Percentiles rank a stretch among this genome's conserved stretches.
These are phyloP conservation scores for Ambrosia trifida DNA, from an alignment of 129 eudicot genomes.

Conservation along the genomic window DNA sequence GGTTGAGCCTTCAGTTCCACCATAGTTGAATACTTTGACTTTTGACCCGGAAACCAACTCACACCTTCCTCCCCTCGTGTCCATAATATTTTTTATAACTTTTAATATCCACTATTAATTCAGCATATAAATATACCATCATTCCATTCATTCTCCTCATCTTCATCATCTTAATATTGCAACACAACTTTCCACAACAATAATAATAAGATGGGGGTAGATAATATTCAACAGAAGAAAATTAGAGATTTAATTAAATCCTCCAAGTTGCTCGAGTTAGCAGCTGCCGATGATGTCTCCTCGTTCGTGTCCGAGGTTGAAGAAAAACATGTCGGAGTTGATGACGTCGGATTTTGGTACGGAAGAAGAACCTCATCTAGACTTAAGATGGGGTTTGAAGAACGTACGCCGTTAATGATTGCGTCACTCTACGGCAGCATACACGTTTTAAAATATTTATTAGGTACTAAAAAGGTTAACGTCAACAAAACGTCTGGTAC, in stretches of 20 bases:
- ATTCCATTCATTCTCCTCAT: conserved; percentile 25
- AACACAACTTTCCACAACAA: conserved; percentile 12
- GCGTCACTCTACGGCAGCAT: conserved; percentile 79
- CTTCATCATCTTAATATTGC: neutral
- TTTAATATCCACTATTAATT: neutral
- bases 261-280: conserved; percentile 67
- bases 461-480: conserved; percentile 36
- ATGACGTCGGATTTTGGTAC: conserved; percentile 71
- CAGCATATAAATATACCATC: conserved; percentile 30
- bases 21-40: conserved; percentile 66
- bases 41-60: conserved; percentile 52
- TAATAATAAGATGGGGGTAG: conserved; percentile 41
- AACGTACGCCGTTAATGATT: conserved; percentile 73
- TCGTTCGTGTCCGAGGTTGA: conserved; percentile 54
- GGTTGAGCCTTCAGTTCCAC: conserved; percentile 43
- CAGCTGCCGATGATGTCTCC: conserved; percentile 63
- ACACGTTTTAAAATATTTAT: conserved; percentile 47
- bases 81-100: conserved; percentile 4
- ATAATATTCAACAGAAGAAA: conserved; percentile 20
- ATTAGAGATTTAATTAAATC: conserved; percentile 4
- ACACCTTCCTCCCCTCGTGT: conserved; percentile 69
- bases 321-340: conserved; percentile 33
- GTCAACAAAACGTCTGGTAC: conserved; percentile 60
- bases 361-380: conserved; percentile 59
- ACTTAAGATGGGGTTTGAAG: conserved; percentile 60